Percentiles rank a stretch among this genome's conserved stretches.
phyloP scores from a whole-genome alignment of 768 basidiomycete genomes.

The Brasilioporus rufonigricans region DNA sequence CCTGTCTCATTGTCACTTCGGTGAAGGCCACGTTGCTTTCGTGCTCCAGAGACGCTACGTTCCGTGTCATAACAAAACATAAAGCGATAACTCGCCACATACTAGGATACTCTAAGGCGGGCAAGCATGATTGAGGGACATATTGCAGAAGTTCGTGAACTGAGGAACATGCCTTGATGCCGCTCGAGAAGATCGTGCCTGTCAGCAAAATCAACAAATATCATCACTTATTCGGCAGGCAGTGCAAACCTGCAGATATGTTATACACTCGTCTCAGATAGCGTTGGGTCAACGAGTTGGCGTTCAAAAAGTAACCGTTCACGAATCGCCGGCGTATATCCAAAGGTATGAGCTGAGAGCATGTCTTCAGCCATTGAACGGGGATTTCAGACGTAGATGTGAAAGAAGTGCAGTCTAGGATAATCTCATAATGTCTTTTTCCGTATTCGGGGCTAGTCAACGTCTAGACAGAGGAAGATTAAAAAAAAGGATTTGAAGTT shows the following conservation, averaged over 20 bases:
- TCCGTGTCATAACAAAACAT: slow-evolving; percentile 10
- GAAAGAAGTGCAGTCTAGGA: slow-evolving; percentile 82
- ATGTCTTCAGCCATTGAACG: slow-evolving; percentile 76
- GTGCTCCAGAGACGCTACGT: slow-evolving; percentile 57
- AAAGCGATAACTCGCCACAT: slow-evolving; percentile 17
- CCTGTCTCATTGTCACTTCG: slow-evolving; percentile 66
- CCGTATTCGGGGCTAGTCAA: slow-evolving; percentile 48
- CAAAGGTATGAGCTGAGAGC: slow-evolving; percentile 68
- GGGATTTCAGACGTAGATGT: slow-evolving; percentile 74
- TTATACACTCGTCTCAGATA: slow-evolving; percentile 79
- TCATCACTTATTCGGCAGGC: background rate
- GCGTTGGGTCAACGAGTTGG: slow-evolving; percentile 66
- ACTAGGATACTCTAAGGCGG: slow-evolving; percentile 57
- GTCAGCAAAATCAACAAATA: background rate
- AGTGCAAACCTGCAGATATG: slow-evolving; percentile 48
- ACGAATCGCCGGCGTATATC: slow-evolving; percentile 66
- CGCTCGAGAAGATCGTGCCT: slow-evolving; percentile 53
- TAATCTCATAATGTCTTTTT: slow-evolving; percentile 59
- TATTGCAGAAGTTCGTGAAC: slow-evolving; percentile 57
- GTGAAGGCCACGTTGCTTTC: slow-evolving; percentile 53
- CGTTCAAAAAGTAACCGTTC: slow-evolving; percentile 66
- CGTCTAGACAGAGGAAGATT: slow-evolving; percentile 38
- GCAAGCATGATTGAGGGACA: slow-evolving; percentile 47
- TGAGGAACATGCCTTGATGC: slow-evolving; percentile 62
- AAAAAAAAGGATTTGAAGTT: background rate